Evolutionary conservation across 2,329 filamentous ascomycete species (phyloP).

Genomic region (Claviceps africana): DNA sequence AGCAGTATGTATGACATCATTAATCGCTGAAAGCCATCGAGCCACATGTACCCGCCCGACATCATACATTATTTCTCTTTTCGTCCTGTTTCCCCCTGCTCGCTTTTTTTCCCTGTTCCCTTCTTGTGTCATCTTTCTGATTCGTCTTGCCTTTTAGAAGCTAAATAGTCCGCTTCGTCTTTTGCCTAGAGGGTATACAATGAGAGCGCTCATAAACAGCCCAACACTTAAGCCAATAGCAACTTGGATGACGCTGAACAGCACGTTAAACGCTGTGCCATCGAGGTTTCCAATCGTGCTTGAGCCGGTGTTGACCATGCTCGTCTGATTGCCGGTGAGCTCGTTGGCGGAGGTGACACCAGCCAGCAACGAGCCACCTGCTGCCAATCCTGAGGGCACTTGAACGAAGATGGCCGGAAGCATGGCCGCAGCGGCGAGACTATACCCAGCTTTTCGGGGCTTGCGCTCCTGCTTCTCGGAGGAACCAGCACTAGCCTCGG

Average conservation of each 20-base stretch:
- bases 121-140: background rate
- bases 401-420: conserved; percentile 73
- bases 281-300: conserved; percentile 20
- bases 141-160: conserved; percentile 22
- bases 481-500: conserved; percentile 17
- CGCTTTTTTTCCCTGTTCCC: background rate
- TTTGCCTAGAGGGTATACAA: conserved; percentile 44
- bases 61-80: background rate
- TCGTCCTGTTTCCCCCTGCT: background rate
- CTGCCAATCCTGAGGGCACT: conserved; percentile 48
- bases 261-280: conserved; percentile 36
- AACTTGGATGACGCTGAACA: conserved; percentile 45
- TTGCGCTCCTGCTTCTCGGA: conserved; percentile 14
- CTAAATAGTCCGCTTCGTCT: conserved; percentile 42
- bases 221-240: conserved; percentile 50
- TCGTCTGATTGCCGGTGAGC: conserved; percentile 30
- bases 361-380: conserved; percentile 42
- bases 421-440: conserved; percentile 71
- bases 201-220: conserved; percentile 39
- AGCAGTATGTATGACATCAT: background rate
- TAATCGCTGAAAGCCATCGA: background rate
- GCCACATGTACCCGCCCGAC: background rate
- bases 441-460: conserved; percentile 47
- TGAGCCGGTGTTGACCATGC: conserved; percentile 1
- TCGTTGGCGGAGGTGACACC: conserved; percentile 43